phyloP scores from a whole-genome alignment of 1,284 basidiomycete genomes.

The Grifola frondosa region DNA sequence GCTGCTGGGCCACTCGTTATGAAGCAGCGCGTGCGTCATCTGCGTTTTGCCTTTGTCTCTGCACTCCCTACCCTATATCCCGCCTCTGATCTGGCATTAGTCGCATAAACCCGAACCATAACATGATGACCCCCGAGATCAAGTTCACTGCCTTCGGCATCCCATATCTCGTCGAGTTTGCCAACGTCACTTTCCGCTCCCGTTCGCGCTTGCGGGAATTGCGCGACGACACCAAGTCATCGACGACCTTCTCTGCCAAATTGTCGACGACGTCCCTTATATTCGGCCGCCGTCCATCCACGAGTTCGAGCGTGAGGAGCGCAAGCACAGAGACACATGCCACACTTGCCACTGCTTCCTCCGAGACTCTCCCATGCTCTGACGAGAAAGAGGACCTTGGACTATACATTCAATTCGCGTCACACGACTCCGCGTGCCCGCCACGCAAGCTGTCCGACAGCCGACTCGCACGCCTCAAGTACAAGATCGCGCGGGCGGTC shows the following conservation, averaged over 20 bases:
- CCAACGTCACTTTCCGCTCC: constrained; percentile 40
- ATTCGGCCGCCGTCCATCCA: constrained; percentile 3
- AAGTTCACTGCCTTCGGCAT: constrained; percentile 43
- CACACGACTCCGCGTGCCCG: constrained; percentile 18
- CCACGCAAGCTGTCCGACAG: constrained; percentile 31
- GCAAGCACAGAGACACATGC: constrained; percentile 19
- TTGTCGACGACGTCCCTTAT: constrained; percentile 4
- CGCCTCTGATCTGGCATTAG: constrained; percentile 26
- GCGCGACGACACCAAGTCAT: no score
- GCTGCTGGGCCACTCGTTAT: no score
- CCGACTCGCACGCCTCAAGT: constrained; percentile 38
- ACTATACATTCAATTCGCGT: constrained; percentile 41
- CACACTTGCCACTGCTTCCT: constrained; percentile 25
- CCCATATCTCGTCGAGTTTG: constrained; percentile 43
- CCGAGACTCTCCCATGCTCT: constrained; percentile 22
- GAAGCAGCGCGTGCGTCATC: no score
- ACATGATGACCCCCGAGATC: constrained; percentile 34
- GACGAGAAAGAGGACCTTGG: constrained; percentile 22
- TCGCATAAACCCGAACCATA: constrained; percentile 2
- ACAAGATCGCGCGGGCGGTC: constrained; percentile 45
- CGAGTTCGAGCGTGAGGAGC: constrained; percentile 18
- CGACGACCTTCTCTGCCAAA: background rate
- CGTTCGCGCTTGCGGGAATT: no score
- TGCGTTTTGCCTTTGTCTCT: background rate
- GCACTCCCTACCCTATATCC: background rate